Percentiles rank a stretch among this genome's conserved stretches.
Evolutionary conservation across 176 grass and related monocot genomes (phyloP).

Genomic region (Zea mays): DNA sequence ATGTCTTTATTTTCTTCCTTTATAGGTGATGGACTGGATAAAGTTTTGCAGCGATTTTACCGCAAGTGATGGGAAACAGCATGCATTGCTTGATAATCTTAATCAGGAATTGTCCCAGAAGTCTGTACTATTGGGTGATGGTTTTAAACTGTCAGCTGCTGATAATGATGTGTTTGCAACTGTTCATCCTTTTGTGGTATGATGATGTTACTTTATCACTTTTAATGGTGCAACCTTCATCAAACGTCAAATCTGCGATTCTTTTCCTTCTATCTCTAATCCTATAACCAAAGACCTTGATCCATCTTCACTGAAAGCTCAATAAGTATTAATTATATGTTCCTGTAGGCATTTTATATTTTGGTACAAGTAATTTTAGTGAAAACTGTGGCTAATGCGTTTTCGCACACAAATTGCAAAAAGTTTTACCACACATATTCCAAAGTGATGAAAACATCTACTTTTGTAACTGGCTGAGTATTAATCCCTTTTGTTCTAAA

Average conservation of each 20-base stretch:
- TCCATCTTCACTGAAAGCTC: not conserved
- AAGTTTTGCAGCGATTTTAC: conserved; percentile 71
- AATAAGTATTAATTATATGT: not conserved
- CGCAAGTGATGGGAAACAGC: conserved; percentile 40
- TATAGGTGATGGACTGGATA: conserved; percentile 73
- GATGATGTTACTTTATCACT: conserved; percentile 24
- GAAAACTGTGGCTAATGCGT: not conserved
- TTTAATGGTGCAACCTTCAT: conserved; percentile 12
- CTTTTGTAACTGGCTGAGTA: not conserved
- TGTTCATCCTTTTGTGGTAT: conserved; percentile 65
- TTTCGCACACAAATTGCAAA: not conserved
- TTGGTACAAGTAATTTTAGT: conserved; percentile 1
- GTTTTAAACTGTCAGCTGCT: conserved; percentile 65
- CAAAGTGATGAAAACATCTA: not conserved
- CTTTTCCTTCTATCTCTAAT: not conserved
- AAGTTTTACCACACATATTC: not conserved
- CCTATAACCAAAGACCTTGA: not conserved
- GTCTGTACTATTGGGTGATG: conserved; percentile 60
- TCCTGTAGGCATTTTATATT: not conserved
- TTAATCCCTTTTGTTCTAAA: not conserved
- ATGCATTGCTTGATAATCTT: conserved; percentile 46
- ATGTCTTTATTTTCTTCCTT: conserved; percentile 33
- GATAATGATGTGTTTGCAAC: conserved; percentile 77
- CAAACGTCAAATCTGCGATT: not conserved
- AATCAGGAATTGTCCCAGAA: conserved; percentile 80